Evolutionary conservation across 192 early-diverging fungal species (phyloP).

Genomic region (Umbelopsis vinacea): DNA sequence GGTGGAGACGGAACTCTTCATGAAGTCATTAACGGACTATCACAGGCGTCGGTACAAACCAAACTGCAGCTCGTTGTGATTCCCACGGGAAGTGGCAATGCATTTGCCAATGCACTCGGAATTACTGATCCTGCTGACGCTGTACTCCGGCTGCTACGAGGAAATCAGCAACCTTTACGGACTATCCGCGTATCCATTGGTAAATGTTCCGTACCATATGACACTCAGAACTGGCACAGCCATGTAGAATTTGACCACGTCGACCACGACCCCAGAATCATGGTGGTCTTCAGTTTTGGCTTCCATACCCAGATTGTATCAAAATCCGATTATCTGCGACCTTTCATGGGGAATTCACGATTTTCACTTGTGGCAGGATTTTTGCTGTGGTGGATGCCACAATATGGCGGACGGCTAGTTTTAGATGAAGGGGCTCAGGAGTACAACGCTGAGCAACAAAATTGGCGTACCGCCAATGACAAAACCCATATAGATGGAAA

Average conservation of each 20-base stretch:
- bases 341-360: constrained; percentile 50
- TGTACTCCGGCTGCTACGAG: constrained; percentile 37
- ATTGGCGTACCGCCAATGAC: not conserved
- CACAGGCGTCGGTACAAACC: constrained; percentile 25
- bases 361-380: constrained; percentile 50
- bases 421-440: constrained; percentile 32
- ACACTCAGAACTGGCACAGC: constrained; percentile 26
- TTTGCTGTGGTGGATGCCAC: constrained; percentile 43
- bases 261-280: constrained; percentile 1
- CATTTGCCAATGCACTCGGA: constrained; percentile 45
- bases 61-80: constrained; percentile 42
- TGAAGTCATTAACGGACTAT: constrained; percentile 53
- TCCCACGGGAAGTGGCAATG: constrained; percentile 55
- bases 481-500: constrained; percentile 14
- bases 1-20: constrained; percentile 58
- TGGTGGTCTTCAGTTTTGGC: constrained; percentile 56
- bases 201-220: not conserved
- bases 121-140: constrained; percentile 44
- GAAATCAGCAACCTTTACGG: constrained; percentile 33
- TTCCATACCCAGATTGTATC: constrained; percentile 56
- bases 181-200: constrained; percentile 43
- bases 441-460: constrained; percentile 21
- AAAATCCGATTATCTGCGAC: constrained; percentile 48
- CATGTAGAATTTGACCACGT: constrained; percentile 23
- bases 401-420: constrained; percentile 43